Evolutionary conservation across 1,139 yeast species (phyloP).

Genomic region (Debaryomyces fabryi): DNA sequence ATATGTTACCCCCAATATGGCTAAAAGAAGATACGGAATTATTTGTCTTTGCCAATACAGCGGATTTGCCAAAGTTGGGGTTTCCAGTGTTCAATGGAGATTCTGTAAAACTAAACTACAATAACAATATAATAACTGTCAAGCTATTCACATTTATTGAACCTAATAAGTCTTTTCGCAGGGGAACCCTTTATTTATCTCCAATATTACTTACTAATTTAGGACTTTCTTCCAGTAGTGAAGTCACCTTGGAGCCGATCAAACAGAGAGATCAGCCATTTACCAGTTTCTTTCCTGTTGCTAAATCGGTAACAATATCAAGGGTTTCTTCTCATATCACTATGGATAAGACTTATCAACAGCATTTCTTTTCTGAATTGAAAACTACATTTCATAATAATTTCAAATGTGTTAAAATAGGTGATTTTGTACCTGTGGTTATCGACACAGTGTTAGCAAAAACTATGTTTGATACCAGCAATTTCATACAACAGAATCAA

Average conservation of each 20-base stretch:
- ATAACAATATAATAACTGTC: slow-evolving; percentile 34
- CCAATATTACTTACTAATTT: slow-evolving; percentile 66
- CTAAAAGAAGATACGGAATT: slow-evolving; percentile 46
- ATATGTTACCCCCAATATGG: slow-evolving; percentile 31
- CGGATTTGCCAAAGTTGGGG: slow-evolving; percentile 57
- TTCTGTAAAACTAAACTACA: slow-evolving; percentile 43
- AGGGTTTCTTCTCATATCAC: slow-evolving; percentile 74
- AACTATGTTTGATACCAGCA: slow-evolving; percentile 50
- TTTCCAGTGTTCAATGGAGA: slow-evolving; percentile 70
- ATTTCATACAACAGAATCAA: slow-evolving; percentile 17
- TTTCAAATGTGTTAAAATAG: slow-evolving; percentile 58
- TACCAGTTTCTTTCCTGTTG: slow-evolving; percentile 33
- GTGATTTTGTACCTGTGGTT: slow-evolving; percentile 75
- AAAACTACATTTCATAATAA: slow-evolving; percentile 62
- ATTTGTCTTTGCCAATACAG: slow-evolving; percentile 55
- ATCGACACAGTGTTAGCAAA: slow-evolving; percentile 73
- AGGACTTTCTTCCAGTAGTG: slow-evolving; percentile 33
- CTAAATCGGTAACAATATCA: slow-evolving; percentile 57
- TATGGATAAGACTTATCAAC: slow-evolving; percentile 66
- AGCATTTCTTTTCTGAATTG: slow-evolving; percentile 63
- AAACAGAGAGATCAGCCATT: slow-evolving; percentile 20
- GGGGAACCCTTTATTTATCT: slow-evolving; percentile 54
- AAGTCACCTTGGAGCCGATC: slow-evolving; percentile 29
- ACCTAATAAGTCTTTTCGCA: slow-evolving; percentile 50
- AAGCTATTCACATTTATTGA: slow-evolving; percentile 64